Evolutionary conservation across 192 early-diverging fungal genomes (phyloP).

Genomic region (Backusella sp.): DNA sequence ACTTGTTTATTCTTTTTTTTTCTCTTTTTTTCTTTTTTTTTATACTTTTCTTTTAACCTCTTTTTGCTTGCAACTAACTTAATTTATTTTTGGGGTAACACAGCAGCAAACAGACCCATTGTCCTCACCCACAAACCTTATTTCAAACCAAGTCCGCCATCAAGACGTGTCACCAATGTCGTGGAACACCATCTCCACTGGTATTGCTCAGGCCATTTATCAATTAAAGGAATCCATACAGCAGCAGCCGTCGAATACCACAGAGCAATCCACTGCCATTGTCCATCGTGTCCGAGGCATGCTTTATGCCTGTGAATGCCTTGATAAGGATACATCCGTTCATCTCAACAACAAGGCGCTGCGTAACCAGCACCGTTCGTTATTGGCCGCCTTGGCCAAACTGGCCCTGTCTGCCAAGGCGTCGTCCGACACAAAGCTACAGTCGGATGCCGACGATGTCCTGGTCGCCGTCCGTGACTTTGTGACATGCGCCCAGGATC

Average conservation of each 20-base stretch:
- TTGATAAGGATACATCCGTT: constrained; percentile 53
- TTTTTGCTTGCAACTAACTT: neutral
- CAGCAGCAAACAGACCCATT: neutral
- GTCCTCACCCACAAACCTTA: neutral
- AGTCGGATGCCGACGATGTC: constrained; percentile 59
- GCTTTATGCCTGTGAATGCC: constrained; percentile 59
- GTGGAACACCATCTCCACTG: constrained; percentile 52
- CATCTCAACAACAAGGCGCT: constrained; percentile 38
- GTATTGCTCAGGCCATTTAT: constrained; percentile 53
- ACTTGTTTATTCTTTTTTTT: neutral
- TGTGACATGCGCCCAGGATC: constrained; percentile 53
- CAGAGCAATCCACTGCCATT: constrained; percentile 43
- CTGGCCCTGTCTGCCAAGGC: constrained; percentile 71
- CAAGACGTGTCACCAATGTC: neutral
- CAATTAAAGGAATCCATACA: constrained; percentile 44
- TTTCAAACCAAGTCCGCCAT: neutral
- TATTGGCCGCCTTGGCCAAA: constrained; percentile 67
- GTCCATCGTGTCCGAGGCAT: constrained; percentile 69
- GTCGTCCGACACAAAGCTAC: constrained; percentile 54
- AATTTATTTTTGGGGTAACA: neutral
- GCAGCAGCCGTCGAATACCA: neutral
- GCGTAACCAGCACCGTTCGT: constrained; percentile 34
- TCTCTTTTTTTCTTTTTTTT: neutral
- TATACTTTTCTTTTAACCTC: neutral
- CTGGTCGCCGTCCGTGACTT: constrained; percentile 65